phyloP scores from a whole-genome alignment of 1,284 basidiomycete genomes.

The Sanghuangporus weigelae region DNA sequence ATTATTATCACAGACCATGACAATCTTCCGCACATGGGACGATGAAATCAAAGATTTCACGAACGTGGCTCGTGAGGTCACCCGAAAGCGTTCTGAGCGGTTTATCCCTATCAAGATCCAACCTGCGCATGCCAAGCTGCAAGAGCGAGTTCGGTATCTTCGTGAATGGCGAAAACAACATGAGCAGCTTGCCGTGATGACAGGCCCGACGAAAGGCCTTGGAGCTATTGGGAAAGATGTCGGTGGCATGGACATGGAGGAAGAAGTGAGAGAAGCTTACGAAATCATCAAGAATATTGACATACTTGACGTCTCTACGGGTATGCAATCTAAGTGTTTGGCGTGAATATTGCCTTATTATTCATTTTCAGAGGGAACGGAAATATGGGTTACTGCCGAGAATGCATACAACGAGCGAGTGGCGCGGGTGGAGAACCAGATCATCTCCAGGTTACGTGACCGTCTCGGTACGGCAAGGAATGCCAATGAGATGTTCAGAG shows the following conservation, averaged over 20 bases:
- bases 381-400: conserved; percentile 97
- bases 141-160: conserved; percentile 85
- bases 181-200: conserved; percentile 97
- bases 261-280: conserved; percentile 93
- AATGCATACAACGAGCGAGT: conserved; percentile 98
- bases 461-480: conserved; percentile 93
- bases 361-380: conserved; percentile 75
- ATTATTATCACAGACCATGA: conserved; percentile 69
- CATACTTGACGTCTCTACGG: conserved; percentile 88
- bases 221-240: conserved; percentile 67
- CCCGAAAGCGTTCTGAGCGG: conserved; percentile 85
- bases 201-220: conserved; percentile 86
- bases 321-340: conserved; percentile 38
- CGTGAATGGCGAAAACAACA: conserved; percentile 95
- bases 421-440: conserved; percentile 96
- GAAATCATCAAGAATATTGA: conserved; percentile 96
- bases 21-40: conserved; percentile 94
- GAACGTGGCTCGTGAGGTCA: conserved; percentile 93
- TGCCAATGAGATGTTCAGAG: conserved; percentile 99
- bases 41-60: conserved; percentile 98
- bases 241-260: conserved; percentile 92
- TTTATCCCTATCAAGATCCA: conserved; percentile 98
- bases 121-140: conserved; percentile 86
- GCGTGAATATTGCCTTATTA: neutral
- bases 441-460: conserved; percentile 90